These are phyloP conservation scores for Excoecaria agallocha DNA, from an alignment of 345 rosid species.

Conservation along the genomic window DNA sequence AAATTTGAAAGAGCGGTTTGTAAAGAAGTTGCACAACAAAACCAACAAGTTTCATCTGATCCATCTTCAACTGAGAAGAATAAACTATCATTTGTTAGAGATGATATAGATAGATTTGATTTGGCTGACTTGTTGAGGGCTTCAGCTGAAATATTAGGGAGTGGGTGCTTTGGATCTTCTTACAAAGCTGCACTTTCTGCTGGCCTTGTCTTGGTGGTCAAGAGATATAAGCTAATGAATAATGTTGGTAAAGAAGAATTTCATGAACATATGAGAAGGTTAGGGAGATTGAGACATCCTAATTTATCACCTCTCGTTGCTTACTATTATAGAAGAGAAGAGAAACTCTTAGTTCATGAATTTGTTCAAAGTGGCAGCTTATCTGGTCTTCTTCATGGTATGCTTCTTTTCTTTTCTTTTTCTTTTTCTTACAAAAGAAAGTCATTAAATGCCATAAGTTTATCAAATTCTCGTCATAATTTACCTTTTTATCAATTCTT, in stretches of 20 bases:
- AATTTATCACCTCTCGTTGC: constrained; percentile 82
- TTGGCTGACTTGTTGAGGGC: constrained; percentile 73
- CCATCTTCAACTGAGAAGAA: constrained; percentile 26
- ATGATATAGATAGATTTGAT: constrained; percentile 69
- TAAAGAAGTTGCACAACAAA: constrained; percentile 20
- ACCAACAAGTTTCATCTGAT: constrained; percentile 26
- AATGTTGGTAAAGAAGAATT: constrained; percentile 75
- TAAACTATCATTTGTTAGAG: constrained; percentile 61
- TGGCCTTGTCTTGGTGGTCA: constrained; percentile 72
- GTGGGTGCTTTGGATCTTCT: constrained; percentile 80
- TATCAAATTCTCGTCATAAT: too few species aligned
- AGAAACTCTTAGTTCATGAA: constrained; percentile 71
- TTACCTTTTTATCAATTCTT: too few species aligned
- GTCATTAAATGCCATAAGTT: background rate
- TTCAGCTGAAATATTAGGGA: constrained; percentile 85
- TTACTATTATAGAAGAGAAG: constrained; percentile 80
- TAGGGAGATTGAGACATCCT: constrained; percentile 66
- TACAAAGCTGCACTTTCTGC: constrained; percentile 56
- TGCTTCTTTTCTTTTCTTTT: constrained; percentile 4
- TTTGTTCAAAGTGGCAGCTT: constrained; percentile 62
- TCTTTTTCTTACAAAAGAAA: too few species aligned
- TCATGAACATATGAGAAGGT: constrained; percentile 74
- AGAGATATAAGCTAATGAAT: constrained; percentile 84
- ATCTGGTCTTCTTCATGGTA: constrained; percentile 86
- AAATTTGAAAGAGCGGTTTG: constrained; percentile 40